phyloP scores from a whole-genome alignment of 305 asterid species.

The Ilex paraguariensis region DNA sequence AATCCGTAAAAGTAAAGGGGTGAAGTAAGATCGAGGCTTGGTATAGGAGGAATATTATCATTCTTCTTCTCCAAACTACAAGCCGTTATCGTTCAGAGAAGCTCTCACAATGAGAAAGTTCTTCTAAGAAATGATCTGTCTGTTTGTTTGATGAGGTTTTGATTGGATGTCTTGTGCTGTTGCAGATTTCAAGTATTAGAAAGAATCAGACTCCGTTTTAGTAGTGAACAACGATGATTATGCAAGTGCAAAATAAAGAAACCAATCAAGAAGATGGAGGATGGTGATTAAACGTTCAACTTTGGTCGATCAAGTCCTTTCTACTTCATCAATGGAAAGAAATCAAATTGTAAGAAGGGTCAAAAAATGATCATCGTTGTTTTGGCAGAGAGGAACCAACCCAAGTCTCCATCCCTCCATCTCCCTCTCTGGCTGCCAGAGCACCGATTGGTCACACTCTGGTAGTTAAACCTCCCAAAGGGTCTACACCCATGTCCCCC shows the following conservation, averaged over 20 bases:
- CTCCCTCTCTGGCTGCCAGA: background rate
- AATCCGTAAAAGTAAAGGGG: too few relatives aligned
- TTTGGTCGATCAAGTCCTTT: constrained; percentile 61
- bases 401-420: background rate
- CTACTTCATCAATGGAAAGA: constrained; percentile 51
- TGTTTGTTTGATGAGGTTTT: too few relatives aligned
- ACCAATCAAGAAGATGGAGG: constrained; percentile 40
- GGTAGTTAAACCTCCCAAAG: constrained; percentile 1
- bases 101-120: too few relatives aligned
- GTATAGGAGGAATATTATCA: too few relatives aligned
- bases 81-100: too few relatives aligned
- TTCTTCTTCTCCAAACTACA: too few relatives aligned
- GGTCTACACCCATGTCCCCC: background rate
- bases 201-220: constrained; percentile 55
- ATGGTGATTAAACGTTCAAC: constrained; percentile 43
- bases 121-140: too few relatives aligned
- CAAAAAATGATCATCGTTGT: constrained; percentile 52
- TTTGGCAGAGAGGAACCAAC: constrained; percentile 32
- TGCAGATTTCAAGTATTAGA: constrained; percentile 57
- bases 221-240: constrained; percentile 56
- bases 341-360: constrained; percentile 43
- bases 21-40: too few relatives aligned
- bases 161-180: background rate
- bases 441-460: constrained; percentile 5
- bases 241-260: constrained; percentile 41